phyloP scores from a whole-genome alignment of 176 grass and related monocot genomes.

The Ensete glaucum region DNA sequence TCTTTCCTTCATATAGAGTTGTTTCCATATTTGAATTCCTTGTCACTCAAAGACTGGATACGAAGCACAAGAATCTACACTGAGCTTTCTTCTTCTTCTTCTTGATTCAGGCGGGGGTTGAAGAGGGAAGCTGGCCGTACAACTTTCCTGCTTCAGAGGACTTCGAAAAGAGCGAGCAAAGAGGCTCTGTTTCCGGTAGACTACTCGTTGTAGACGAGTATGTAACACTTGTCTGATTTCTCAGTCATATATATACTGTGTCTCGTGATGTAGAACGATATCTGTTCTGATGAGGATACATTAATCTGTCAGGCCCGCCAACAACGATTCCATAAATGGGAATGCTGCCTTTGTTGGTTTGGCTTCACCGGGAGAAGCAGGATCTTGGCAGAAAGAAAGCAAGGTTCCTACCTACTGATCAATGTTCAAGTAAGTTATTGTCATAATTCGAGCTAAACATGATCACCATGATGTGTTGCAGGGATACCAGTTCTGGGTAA shows the following conservation, averaged over 20 bases:
- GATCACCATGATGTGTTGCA: slow-evolving; percentile 1
- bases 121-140: slow-evolving; percentile 78
- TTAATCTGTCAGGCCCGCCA: slow-evolving; percentile 35
- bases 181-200: slow-evolving; percentile 53
- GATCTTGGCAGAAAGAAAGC: slow-evolving; percentile 89
- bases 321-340: slow-evolving; percentile 38
- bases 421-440: too few species aligned
- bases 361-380: slow-evolving; percentile 70
- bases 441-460: too few species aligned
- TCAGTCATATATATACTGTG: neutral
- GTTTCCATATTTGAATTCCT: neutral
- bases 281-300: neutral
- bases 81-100: slow-evolving; percentile 8
- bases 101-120: slow-evolving; percentile 41
- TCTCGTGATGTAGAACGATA: neutral
- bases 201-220: slow-evolving; percentile 70
- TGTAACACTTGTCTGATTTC: neutral
- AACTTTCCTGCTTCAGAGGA: slow-evolving; percentile 59
- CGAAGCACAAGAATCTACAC: neutral
- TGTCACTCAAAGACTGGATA: neutral
- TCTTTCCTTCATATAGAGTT: too few species aligned
- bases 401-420: slow-evolving; percentile 33
- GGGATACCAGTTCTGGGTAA: slow-evolving; percentile 93
- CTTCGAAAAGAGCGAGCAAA: slow-evolving; percentile 63
- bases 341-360: slow-evolving; percentile 70